phyloP scores from a whole-genome alignment of 179 eudicot genomes.

The Patellifolia procumbens region DNA sequence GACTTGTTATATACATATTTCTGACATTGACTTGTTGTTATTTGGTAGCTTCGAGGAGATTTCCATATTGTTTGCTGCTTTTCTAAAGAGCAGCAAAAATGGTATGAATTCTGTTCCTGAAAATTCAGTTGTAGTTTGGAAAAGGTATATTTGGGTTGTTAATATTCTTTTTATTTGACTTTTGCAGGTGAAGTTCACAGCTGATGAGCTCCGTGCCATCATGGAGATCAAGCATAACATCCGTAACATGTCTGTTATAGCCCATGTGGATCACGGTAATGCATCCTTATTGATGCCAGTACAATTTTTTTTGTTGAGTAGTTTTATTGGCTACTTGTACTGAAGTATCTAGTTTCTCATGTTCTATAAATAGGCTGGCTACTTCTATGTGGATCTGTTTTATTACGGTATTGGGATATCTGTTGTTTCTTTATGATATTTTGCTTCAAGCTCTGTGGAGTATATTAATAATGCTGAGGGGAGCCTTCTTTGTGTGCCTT shows the following conservation, averaged over 20 bases:
- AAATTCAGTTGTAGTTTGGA: not conserved
- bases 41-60: not conserved
- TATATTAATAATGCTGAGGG: not conserved
- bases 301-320: not conserved
- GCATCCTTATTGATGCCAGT: not conserved
- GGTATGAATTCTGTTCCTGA: not conserved
- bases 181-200: slow-evolving; percentile 32
- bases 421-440: not conserved
- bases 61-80: not conserved
- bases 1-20: not conserved
- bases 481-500: not conserved
- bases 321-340: not conserved
- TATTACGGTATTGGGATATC: not conserved
- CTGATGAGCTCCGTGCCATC: slow-evolving; percentile 30
- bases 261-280: slow-evolving; percentile 31
- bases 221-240: slow-evolving; percentile 30
- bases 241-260: slow-evolving; percentile 35
- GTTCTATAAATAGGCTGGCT: not conserved
- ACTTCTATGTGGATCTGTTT: not conserved
- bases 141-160: not conserved
- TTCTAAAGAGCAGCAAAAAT: not conserved
- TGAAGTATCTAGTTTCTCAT: not conserved
- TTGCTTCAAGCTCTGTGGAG: not conserved
- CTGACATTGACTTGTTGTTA: not conserved
- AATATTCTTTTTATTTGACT: not conserved